Conservation (phyloP, 1,284 basidiomycete genomes). For the Rhodotorula mucilaginosa region DNA sequence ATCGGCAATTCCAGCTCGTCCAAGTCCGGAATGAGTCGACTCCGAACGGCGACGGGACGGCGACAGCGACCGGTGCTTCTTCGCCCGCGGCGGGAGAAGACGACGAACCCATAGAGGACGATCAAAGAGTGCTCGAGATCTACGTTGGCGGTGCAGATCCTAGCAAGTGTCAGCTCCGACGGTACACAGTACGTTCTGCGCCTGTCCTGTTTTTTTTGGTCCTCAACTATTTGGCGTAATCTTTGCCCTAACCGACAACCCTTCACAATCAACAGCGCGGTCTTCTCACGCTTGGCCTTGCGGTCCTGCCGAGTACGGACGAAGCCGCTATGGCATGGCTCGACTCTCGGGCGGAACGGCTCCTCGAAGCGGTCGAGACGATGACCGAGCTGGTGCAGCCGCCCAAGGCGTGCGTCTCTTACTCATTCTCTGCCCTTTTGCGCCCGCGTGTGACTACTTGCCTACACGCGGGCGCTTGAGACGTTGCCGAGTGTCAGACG, state of each 20-base stretch:
- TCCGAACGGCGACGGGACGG: neutral
- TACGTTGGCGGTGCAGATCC: slow-evolving; percentile 11
- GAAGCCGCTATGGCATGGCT: slow-evolving; percentile 1
- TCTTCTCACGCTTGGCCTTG: slow-evolving; percentile 18
- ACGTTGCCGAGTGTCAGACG: neutral
- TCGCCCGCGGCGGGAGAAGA: too few relatives aligned
- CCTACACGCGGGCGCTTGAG: too few relatives aligned
- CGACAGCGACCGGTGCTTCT: neutral
- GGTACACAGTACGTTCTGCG: slow-evolving; percentile 9
- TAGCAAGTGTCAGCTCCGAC: neutral
- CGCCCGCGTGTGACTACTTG: too few relatives aligned
- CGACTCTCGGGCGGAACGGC: slow-evolving; percentile 15
- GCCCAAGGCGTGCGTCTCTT: slow-evolving; percentile 5
- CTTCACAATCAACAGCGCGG: slow-evolving; percentile 9
- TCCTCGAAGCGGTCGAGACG: slow-evolving; percentile 32
- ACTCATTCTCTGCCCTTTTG: too few relatives aligned
- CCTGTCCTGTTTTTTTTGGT: neutral
- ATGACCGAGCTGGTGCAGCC: slow-evolving; percentile 16
- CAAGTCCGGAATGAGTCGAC: neutral
- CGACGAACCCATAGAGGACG: neutral
- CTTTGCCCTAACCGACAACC: neutral
- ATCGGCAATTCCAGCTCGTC: neutral
- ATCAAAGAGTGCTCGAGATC: neutral
- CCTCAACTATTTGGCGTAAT: neutral
- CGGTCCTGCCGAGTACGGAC: slow-evolving; percentile 1